Evolutionary conservation across 23 red algal species (phyloP), one percentile per base, ranked within the genome.

Genomic region (Gracilariopsis chorda): DNA sequence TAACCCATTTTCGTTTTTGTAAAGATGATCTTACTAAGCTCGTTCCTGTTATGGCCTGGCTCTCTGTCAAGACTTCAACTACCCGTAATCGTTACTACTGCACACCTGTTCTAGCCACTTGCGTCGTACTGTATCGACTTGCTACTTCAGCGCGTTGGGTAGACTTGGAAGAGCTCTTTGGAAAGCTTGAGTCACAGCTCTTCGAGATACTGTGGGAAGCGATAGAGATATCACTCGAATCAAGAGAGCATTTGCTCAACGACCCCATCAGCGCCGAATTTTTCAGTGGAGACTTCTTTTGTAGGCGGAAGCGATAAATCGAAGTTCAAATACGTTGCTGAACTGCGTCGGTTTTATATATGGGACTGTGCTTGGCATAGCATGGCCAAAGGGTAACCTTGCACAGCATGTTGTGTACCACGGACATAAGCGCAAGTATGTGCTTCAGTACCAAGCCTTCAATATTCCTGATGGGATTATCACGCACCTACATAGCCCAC

Each of bases 171-270:
- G 24, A 32, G n/a, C 56, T 55, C 28, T 80, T 55, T 57, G 43
- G 75, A 17, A 80, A 80, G 35, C 75, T 53, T 57, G 49, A 23
- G 37, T 48, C 75, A 20, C 75, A 80, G 49, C 49, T 80, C 23
- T 80, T 48, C 20, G 10, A 80, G 46, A 80, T 80, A 25, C 37
- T 80, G 3, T 80, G 75, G 75, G 41, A 51, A 48, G 10, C 75
- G 30, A 0, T 49, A 32, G 75, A 80, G 49, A 23, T 35, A 42
- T 48, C 56, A 19, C 23, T 80, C 21, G 21, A 73, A 40, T 24
- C 37, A 73, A 32, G 67, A 73, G 29, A 73, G 67, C 67, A 73
- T 37, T 40, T 73, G 25, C 37, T 73, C 23, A 37, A 20, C 4
- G 7, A 20, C 20, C 67, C 67, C 36, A 39, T 73, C 21, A 40